Evolutionary conservation across 176 grass and related monocot genomes (phyloP).

Genomic region (Oryza meridionalis): DNA sequence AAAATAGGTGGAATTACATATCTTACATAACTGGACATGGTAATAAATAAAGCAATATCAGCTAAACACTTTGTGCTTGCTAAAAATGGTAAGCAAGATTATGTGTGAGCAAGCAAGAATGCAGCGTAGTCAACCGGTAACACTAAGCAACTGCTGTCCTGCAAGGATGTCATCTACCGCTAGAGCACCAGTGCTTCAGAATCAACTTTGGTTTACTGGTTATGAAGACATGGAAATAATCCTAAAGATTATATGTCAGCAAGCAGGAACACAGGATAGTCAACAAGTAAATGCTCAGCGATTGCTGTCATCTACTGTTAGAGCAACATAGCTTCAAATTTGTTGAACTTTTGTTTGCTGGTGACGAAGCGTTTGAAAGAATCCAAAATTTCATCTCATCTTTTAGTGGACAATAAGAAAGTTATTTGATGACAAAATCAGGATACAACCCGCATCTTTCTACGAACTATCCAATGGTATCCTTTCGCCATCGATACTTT

Average conservation of each 20-base stretch:
- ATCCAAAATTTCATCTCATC: not conserved
- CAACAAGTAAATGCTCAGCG: not conserved
- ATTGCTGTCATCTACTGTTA: not conserved
- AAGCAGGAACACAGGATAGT: not conserved
- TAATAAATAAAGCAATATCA: not conserved
- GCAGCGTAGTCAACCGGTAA: not conserved
- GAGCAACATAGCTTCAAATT: not conserved
- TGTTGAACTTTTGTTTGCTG: not conserved
- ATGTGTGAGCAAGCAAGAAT: not conserved
- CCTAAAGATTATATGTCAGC: not conserved
- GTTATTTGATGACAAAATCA: not conserved
- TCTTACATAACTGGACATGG: not conserved
- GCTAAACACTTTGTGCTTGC: not conserved
- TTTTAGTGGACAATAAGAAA: not conserved
- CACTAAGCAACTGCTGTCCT: not conserved
- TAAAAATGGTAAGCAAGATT: not conserved
- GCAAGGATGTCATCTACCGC: not conserved
- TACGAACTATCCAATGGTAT: not conserved
- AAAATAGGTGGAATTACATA: not conserved
- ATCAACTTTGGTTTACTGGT: not conserved
- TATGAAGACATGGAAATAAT: not conserved
- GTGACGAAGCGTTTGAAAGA: not conserved
- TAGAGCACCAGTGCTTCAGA: not conserved
- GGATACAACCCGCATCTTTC: not conserved
- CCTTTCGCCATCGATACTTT: not conserved